Conservation (phyloP, 352 stramenopile species). For the Plasmopara muralis region DNA sequence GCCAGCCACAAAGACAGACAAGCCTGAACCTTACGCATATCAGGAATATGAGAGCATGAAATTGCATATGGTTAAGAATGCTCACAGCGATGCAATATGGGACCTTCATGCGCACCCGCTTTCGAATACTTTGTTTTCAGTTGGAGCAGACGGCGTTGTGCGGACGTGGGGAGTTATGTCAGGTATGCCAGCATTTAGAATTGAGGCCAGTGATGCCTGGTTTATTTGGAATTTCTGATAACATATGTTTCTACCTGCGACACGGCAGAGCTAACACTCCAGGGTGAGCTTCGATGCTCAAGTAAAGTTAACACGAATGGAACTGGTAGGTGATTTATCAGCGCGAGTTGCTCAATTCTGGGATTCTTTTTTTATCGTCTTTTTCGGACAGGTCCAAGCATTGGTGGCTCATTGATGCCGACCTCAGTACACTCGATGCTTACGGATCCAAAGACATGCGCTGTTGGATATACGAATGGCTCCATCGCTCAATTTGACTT, state of each 20-base stretch:
- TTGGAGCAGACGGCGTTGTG: slow-evolving; percentile 69
- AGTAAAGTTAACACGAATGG: slow-evolving; percentile 49
- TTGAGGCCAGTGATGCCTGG: neutral
- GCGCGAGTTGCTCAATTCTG: neutral
- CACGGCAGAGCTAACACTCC: slow-evolving; percentile 56
- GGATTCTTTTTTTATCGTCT: neutral
- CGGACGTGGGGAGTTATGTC: slow-evolving; percentile 70
- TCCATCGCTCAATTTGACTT: slow-evolving; percentile 68
- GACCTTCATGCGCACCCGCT: slow-evolving; percentile 74
- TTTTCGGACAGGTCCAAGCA: slow-evolving; percentile 31
- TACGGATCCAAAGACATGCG: slow-evolving; percentile 73
- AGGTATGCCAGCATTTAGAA: slow-evolving; percentile 28
- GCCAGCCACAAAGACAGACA: slow-evolving; percentile 49
- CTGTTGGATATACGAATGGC: slow-evolving; percentile 72
- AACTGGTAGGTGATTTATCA: slow-evolving; percentile 23
- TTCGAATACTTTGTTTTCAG: slow-evolving; percentile 79
- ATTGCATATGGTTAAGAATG: slow-evolving; percentile 56
- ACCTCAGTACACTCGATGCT: slow-evolving; percentile 69
- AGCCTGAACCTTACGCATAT: slow-evolving; percentile 58
- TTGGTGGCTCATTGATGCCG: slow-evolving; percentile 48
- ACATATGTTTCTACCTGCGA: neutral
- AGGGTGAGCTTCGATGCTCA: slow-evolving; percentile 62
- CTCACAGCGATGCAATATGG: slow-evolving; percentile 81
- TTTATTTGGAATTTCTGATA: neutral
- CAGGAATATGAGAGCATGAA: slow-evolving; percentile 72